These are phyloP conservation scores for Hemisphaericaspora nanyangensis DNA, from an alignment of 805 yeast species.

Conservation along the genomic window DNA sequence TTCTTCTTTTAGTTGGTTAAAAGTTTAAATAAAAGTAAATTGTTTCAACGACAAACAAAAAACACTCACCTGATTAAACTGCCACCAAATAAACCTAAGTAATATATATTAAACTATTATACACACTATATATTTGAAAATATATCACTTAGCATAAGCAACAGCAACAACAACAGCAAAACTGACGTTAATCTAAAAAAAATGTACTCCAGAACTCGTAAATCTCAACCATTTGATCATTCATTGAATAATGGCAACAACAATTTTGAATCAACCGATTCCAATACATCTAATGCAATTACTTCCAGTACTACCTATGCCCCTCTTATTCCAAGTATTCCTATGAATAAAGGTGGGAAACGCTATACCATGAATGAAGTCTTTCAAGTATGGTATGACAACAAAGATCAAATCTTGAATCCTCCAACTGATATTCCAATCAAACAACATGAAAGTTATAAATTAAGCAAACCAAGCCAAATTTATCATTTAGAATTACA, in stretches of 20 bases:
- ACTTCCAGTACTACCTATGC: background rate
- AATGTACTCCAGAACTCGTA: constrained; percentile 8
- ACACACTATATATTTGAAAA: too few species aligned
- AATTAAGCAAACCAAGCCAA: constrained; percentile 25
- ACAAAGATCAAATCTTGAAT: constrained; percentile 21
- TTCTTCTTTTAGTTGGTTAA: too few species aligned
- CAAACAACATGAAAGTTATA: constrained; percentile 24
- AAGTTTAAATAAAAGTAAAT: too few species aligned
- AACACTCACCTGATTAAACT: too few species aligned
- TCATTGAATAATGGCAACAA: background rate
- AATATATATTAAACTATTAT: too few species aligned
- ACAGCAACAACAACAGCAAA: too few species aligned
- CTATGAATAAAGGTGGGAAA: constrained; percentile 38
- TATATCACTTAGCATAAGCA: too few species aligned
- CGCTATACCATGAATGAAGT: constrained; percentile 51
- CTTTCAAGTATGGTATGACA: constrained; percentile 47
- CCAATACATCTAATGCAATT: background rate
- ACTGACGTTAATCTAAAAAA: too few species aligned
- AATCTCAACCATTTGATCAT: constrained; percentile 3
- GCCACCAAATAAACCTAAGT: too few species aligned
- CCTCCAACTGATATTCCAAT: constrained; percentile 10
- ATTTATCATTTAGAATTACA: constrained; percentile 36
- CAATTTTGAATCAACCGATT: constrained; percentile 1
- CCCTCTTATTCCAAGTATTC: constrained; percentile 16
- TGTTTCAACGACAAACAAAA: too few species aligned